A percentile compares a stretch with the other conserved stretches of the same genome.
These are phyloP conservation scores for Claviceps maximensis DNA, from an alignment of 2,329 filamentous ascomycete species.

Conservation along the genomic window DNA sequence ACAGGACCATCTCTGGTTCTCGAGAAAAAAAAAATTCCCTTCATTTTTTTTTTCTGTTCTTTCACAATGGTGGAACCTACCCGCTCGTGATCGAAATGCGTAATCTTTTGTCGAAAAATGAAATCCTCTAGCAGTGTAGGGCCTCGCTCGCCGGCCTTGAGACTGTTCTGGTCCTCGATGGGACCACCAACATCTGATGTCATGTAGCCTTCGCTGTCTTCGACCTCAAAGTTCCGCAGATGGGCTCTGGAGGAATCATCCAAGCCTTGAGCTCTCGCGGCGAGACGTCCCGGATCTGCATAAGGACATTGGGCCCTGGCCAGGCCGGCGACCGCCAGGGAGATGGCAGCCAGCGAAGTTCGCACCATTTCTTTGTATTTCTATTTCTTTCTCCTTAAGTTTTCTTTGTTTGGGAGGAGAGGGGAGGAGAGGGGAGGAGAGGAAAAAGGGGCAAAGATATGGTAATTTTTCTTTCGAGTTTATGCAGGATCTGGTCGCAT, in stretches of 20 bases:
- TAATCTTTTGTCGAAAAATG: constrained; percentile 59
- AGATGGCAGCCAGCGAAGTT: constrained; percentile 10
- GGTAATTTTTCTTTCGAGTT: neutral
- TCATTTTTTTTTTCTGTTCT: neutral
- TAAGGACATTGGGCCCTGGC: constrained; percentile 21
- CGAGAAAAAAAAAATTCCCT: neutral
- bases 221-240: constrained; percentile 26
- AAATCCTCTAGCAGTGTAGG: constrained; percentile 60
- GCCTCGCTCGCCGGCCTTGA: constrained; percentile 54
- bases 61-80: constrained; percentile 26
- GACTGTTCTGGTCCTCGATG: constrained; percentile 51
- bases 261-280: constrained; percentile 12
- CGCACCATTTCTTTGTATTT: constrained; percentile 13
- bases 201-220: constrained; percentile 41
- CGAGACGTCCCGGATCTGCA: constrained; percentile 16
- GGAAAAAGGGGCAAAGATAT: neutral
- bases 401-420: neutral
- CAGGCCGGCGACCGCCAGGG: constrained; percentile 15
- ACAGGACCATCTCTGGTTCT: neutral
- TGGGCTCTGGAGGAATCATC: constrained; percentile 16
- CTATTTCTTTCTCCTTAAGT: too few species aligned
- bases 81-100: constrained; percentile 57
- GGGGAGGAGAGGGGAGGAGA: neutral
- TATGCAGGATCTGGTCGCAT: neutral
- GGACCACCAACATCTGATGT: constrained; percentile 58